Conservation (phyloP, 2,329 filamentous ascomycete genomes). For the Penicillium polonicum region DNA sequence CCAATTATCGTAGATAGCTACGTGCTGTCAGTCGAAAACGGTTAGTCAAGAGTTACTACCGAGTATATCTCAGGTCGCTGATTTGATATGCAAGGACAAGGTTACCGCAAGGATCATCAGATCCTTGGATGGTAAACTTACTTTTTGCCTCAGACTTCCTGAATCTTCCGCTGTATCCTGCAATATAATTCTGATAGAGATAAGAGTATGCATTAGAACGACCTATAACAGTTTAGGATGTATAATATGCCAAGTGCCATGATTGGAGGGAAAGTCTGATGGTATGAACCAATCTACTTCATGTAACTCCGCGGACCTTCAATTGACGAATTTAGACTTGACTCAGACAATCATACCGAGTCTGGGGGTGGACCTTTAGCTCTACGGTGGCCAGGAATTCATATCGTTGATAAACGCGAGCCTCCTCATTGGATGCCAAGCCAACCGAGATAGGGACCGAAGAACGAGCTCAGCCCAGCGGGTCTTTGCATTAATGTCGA, state of each 20-base stretch:
- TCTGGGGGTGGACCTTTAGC: neutral
- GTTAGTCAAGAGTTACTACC: slow-evolving; percentile 3
- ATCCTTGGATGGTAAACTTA: neutral
- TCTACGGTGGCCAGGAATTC: neutral
- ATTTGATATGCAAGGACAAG: slow-evolving; percentile 14
- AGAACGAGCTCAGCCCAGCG: neutral
- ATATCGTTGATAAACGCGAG: slow-evolving; percentile 24
- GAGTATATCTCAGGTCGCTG: slow-evolving; percentile 17
- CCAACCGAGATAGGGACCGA: slow-evolving; percentile 15
- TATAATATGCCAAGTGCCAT: neutral
- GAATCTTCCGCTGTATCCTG: neutral
- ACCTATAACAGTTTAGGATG: slow-evolving; percentile 6
- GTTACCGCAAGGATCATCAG: neutral
- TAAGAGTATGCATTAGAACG: slow-evolving; percentile 8
- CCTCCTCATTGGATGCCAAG: slow-evolving; percentile 23
- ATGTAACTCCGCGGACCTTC: slow-evolving; percentile 21
- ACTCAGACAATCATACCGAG: neutral
- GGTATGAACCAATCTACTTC: neutral
- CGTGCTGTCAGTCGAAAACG: neutral
- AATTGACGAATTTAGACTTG: neutral
- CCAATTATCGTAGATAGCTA: slow-evolving; percentile 1
- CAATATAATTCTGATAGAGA: slow-evolving; percentile 3
- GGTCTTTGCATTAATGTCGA: slow-evolving; percentile 3
- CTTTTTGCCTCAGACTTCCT: neutral
- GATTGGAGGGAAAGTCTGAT: slow-evolving; percentile 3